Evolutionary conservation across 2,329 filamentous ascomycete species (phyloP).

Genomic region (Lasiodiplodia theobromae): DNA sequence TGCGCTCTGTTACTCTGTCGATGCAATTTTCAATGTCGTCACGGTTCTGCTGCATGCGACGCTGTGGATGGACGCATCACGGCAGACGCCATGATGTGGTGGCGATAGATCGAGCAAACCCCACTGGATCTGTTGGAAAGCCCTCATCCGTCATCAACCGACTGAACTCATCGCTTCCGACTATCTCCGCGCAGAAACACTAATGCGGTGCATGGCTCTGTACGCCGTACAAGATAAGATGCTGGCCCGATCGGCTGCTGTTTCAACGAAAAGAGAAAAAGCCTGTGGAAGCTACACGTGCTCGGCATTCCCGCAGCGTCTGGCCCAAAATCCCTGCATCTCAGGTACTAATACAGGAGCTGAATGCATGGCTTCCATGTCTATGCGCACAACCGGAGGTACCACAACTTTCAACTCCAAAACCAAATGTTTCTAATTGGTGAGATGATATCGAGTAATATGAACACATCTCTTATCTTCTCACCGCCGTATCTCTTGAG

Average conservation of each 20-base stretch:
- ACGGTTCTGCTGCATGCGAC: slow-evolving; percentile 2
- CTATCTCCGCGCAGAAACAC: no score
- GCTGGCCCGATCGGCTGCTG: background rate
- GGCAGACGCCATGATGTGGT: background rate
- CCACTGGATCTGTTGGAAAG: background rate
- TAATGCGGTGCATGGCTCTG: no score
- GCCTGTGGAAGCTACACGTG: background rate
- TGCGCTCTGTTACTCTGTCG: background rate
- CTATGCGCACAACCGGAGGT: background rate
- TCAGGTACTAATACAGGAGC: background rate
- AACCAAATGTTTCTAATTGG: background rate
- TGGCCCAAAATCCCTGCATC: slow-evolving; percentile 7
- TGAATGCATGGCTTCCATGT: background rate
- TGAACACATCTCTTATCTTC: background rate
- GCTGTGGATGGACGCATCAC: slow-evolving; percentile 2
- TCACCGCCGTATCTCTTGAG: background rate
- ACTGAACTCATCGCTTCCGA: no score
- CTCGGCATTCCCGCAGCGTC: background rate
- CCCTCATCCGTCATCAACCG: no score
- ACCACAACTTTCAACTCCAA: background rate
- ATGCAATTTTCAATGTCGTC: background rate
- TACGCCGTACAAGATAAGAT: background rate
- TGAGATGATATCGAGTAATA: slow-evolving; percentile 6
- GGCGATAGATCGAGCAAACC: background rate
- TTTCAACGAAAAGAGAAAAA: background rate